Evolutionary conservation across 2,329 filamentous ascomycete genomes (phyloP).

Genomic region (Thielaviopsis musarum): DNA sequence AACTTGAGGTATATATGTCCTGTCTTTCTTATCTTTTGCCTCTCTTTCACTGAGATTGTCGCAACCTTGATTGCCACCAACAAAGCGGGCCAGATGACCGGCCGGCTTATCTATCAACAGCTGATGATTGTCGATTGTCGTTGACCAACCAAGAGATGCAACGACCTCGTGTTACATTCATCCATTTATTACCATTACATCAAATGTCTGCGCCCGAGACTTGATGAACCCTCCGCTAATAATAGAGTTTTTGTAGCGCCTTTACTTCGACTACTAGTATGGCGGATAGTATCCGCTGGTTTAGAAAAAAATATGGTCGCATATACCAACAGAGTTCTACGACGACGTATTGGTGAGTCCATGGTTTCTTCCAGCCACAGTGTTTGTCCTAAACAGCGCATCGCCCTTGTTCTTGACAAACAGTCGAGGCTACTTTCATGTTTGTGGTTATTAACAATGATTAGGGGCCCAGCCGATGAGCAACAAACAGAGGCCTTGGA

Average conservation of each 20-base stretch:
- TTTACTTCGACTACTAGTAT: conserved; percentile 19
- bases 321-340: conserved; percentile 16
- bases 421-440: too few species aligned
- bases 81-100: too few species aligned
- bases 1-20: neutral
- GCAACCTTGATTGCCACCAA: too few species aligned
- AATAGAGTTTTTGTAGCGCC: neutral
- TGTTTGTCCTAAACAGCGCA: neutral
- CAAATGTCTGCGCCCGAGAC: too few species aligned
- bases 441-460: neutral
- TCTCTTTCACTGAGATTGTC: too few species aligned
- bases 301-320: conserved; percentile 17
- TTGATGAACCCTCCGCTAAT: too few species aligned
- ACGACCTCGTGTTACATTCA: too few species aligned
- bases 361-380: neutral
- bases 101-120: too few species aligned
- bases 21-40: too few species aligned
- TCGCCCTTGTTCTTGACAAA: neutral
- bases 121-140: too few species aligned
- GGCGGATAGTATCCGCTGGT: conserved; percentile 19
- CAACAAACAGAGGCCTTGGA: conserved; percentile 13
- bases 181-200: too few species aligned
- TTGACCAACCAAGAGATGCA: too few species aligned
- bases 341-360: conserved; percentile 16
- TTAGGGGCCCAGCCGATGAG: conserved; percentile 13